Evolutionary conservation across 2,329 filamentous ascomycete species (phyloP).

Genomic region (Alternaria solani): DNA sequence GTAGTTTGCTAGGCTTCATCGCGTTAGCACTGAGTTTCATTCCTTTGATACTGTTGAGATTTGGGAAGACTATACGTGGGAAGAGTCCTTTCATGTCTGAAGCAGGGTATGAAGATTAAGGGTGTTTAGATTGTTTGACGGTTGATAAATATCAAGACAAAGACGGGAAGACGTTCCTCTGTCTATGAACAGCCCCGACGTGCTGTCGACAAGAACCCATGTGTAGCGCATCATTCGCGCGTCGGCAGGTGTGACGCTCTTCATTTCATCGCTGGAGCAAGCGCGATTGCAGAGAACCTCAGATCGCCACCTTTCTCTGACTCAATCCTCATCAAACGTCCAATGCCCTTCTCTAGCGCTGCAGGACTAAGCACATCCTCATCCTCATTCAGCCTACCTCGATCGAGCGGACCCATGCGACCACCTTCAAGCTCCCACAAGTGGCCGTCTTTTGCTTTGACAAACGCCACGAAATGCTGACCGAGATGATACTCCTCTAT

Average conservation of each 20-base stretch:
- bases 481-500: slow-evolving; percentile 41
- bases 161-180: not conserved
- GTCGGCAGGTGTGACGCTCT: not conserved
- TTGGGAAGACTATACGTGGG: slow-evolving; percentile 53
- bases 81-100: slow-evolving; percentile 52
- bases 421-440: slow-evolving; percentile 58
- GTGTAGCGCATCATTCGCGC: not conserved
- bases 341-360: slow-evolving; percentile 53
- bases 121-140: not conserved
- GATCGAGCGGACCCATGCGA: slow-evolving; percentile 56
- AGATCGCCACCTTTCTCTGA: slow-evolving; percentile 49
- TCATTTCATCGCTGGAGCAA: slow-evolving; percentile 34
- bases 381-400: slow-evolving; percentile 50
- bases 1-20: slow-evolving; percentile 56
- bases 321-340: slow-evolving; percentile 49
- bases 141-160: too few relatives aligned
- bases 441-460: slow-evolving; percentile 56
- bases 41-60: slow-evolving; percentile 55
- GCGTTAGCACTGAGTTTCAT: slow-evolving; percentile 55
- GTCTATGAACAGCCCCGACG: too few relatives aligned
- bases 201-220: not conserved
- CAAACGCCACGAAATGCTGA: slow-evolving; percentile 58
- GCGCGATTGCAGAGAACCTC: slow-evolving; percentile 56
- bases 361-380: slow-evolving; percentile 57
- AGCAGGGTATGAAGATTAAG: slow-evolving; percentile 25